Conservation (phyloP, 1,139 yeast genomes). For the Geotrichum histeridarum region DNA sequence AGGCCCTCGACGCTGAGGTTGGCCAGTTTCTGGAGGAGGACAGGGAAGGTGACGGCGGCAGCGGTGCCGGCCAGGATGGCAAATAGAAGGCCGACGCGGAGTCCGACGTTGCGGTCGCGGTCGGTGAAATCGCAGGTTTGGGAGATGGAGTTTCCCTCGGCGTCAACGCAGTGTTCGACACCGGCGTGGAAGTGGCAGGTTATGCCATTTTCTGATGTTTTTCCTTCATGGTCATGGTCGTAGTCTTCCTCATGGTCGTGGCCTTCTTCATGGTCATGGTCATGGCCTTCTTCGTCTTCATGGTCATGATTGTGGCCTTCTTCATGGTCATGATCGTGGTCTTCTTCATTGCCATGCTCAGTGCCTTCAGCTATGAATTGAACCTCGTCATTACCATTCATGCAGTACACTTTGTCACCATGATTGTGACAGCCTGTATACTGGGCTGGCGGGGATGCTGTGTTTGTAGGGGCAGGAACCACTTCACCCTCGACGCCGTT, state of each 20-base stretch:
- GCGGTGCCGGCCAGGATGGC: constrained; percentile 37
- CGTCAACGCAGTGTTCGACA: constrained; percentile 40
- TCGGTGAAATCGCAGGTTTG: constrained; percentile 22
- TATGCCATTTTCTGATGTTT: constrained; percentile 1
- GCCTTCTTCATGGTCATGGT: too few relatives aligned
- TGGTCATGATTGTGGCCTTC: too few relatives aligned
- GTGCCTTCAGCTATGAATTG: neutral
- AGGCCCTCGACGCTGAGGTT: constrained; percentile 30
- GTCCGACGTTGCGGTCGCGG: constrained; percentile 35
- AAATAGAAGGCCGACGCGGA: constrained; percentile 37
- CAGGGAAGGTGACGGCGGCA: constrained; percentile 36
- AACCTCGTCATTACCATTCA: constrained; percentile 9
- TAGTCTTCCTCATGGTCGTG: too few relatives aligned
- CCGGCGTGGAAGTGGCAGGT: constrained; percentile 43
- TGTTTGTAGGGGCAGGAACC: constrained; percentile 9
- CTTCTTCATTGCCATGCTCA: neutral
- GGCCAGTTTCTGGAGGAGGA: constrained; percentile 27
- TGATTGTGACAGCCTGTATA: constrained; percentile 14
- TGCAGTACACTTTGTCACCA: constrained; percentile 5
- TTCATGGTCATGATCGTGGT: neutral
- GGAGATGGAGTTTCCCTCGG: constrained; percentile 22
- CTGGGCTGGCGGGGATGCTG: constrained; percentile 13
- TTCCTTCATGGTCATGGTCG: too few relatives aligned
- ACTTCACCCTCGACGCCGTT: constrained; percentile 12
- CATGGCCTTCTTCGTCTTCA: too few relatives aligned